phyloP scores from a whole-genome alignment of 768 basidiomycete genomes.

The Stropharia rugosoannulata region DNA sequence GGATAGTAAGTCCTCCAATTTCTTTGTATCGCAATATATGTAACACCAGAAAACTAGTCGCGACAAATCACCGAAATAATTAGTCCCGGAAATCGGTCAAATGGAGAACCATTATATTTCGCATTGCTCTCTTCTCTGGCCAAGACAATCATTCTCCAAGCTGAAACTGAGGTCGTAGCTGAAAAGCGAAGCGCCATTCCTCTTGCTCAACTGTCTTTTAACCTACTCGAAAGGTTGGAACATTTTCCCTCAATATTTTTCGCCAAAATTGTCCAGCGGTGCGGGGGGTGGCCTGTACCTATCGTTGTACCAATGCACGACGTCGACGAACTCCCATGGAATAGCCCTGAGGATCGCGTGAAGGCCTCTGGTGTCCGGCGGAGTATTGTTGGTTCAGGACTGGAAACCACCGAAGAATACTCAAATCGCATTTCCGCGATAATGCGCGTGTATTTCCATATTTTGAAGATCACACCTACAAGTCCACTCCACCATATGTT shows the following conservation, averaged over 20 bases:
- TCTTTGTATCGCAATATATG: neutral
- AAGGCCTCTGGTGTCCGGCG: slow-evolving; percentile 61
- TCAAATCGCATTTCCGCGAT: slow-evolving; percentile 70
- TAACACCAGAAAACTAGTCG: slow-evolving; percentile 25
- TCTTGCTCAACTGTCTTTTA: slow-evolving; percentile 73
- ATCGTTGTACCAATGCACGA: slow-evolving; percentile 53
- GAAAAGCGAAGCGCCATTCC: slow-evolving; percentile 85
- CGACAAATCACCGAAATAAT: slow-evolving; percentile 37
- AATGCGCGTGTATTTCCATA: slow-evolving; percentile 84
- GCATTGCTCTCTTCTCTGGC: slow-evolving; percentile 86
- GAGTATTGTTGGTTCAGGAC: slow-evolving; percentile 31
- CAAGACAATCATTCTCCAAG: slow-evolving; percentile 87
- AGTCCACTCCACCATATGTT: slow-evolving; percentile 52
- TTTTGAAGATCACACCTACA: slow-evolving; percentile 48
- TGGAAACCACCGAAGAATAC: slow-evolving; percentile 64
- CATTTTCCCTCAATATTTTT: slow-evolving; percentile 77
- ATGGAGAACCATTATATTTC: slow-evolving; percentile 51
- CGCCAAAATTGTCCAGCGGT: slow-evolving; percentile 81
- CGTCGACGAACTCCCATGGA: slow-evolving; percentile 48
- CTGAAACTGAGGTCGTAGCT: slow-evolving; percentile 90
- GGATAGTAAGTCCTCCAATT: slow-evolving; percentile 57
- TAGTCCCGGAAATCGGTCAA: slow-evolving; percentile 26
- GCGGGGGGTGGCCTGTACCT: slow-evolving; percentile 88
- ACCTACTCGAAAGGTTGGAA: slow-evolving; percentile 57
- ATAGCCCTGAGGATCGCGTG: slow-evolving; percentile 30